Percentiles rank a stretch among this genome's conserved stretches.
These are phyloP conservation scores for Fusarium nisikadoi DNA, from an alignment of 2,329 filamentous ascomycete genomes.

Conservation along the genomic window DNA sequence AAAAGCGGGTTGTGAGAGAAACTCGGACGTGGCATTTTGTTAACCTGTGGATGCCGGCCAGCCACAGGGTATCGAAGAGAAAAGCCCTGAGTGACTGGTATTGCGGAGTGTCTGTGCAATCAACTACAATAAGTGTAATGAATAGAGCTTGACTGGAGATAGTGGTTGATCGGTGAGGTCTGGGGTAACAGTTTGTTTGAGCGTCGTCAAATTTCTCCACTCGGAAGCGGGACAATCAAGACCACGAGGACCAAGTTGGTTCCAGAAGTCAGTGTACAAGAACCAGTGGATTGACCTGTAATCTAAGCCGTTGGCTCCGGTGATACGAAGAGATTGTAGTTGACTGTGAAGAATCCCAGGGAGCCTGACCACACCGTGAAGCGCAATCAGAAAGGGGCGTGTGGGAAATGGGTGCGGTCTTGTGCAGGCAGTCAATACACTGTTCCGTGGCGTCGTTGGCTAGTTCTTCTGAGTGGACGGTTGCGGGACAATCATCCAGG, in stretches of 20 bases:
- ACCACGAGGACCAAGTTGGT: conserved; percentile 30
- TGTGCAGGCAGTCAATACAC: conserved; percentile 32
- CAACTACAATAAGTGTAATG: background rate
- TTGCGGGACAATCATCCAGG: conserved; percentile 34
- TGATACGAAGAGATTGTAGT: conserved; percentile 12
- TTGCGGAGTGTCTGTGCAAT: background rate
- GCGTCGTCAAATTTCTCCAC: conserved; percentile 44
- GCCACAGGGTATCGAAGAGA: background rate
- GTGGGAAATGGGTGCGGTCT: conserved; percentile 22
- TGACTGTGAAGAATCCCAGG: background rate
- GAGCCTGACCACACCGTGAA: conserved; percentile 13
- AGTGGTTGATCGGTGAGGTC: conserved; percentile 21
- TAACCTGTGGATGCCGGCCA: background rate
- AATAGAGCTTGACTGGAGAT: conserved; percentile 17
- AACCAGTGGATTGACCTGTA: conserved; percentile 15
- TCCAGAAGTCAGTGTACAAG: conserved; percentile 23
- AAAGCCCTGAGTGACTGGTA: background rate
- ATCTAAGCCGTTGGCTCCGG: background rate
- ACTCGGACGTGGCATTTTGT: conserved; percentile 58
- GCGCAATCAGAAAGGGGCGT: conserved; percentile 28
- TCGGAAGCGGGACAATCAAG: conserved; percentile 30
- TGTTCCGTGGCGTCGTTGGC: conserved; percentile 30
- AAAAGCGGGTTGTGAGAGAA: conserved; percentile 69
- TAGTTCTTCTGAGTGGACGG: conserved; percentile 35
- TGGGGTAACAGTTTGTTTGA: conserved; percentile 36